Conservation (phyloP, 2,329 filamentous ascomycete genomes). For the Ustilaginoidea virens region DNA sequence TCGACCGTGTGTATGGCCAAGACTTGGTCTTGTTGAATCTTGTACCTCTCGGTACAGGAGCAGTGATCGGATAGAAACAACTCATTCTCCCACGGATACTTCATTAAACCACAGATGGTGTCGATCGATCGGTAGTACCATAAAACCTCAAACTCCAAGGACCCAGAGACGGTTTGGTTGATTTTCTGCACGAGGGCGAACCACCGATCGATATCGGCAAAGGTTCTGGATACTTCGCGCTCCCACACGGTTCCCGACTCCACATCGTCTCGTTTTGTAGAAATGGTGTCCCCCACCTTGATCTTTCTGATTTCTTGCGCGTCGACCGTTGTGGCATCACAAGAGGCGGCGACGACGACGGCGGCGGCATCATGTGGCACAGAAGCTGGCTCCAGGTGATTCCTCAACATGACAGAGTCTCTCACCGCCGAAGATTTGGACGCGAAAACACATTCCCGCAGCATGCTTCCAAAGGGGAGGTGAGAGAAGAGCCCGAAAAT, state of each 20-base stretch:
- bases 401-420: slow-evolving; percentile 11
- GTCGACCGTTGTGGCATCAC: too few species aligned
- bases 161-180: slow-evolving; percentile 18
- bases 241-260: slow-evolving; percentile 41
- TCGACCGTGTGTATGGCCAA: slow-evolving; percentile 40
- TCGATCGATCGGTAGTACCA: slow-evolving; percentile 63
- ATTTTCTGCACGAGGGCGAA: slow-evolving; percentile 53
- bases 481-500: slow-evolving; percentile 48
- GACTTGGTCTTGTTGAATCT: slow-evolving; percentile 39
- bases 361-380: too few species aligned
- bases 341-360: too few species aligned
- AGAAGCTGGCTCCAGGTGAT: neutral
- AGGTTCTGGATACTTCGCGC: slow-evolving; percentile 25
- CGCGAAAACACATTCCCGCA: slow-evolving; percentile 23
- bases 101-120: slow-evolving; percentile 51
- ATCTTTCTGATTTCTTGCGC: slow-evolving; percentile 22
- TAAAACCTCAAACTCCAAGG: slow-evolving; percentile 41
- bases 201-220: slow-evolving; percentile 39
- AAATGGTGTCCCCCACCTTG: slow-evolving; percentile 31
- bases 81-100: slow-evolving; percentile 57
- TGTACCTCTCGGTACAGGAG: slow-evolving; percentile 38
- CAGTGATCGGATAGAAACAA: slow-evolving; percentile 66
- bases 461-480: slow-evolving; percentile 40
- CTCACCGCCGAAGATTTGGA: slow-evolving; percentile 13
- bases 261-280: slow-evolving; percentile 26